phyloP scores from a whole-genome alignment of 1,139 yeast species.

The Meyerozyma guilliermondii region DNA sequence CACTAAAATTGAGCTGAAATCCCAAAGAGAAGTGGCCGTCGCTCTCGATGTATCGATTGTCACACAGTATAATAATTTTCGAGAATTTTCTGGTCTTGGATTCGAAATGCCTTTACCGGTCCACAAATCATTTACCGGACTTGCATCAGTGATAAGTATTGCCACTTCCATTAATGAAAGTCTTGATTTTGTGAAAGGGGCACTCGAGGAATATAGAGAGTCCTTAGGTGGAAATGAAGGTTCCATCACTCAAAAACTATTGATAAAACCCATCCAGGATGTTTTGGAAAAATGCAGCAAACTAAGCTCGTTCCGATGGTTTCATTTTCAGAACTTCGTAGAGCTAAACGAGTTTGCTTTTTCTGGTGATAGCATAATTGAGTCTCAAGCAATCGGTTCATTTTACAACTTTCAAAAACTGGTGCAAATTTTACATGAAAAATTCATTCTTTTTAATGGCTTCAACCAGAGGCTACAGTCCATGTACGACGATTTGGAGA shows the following conservation, averaged over 20 bases:
- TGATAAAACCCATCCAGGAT: not conserved
- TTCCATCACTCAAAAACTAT: not conserved
- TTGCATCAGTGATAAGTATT: not conserved
- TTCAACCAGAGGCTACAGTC: conserved; percentile 17
- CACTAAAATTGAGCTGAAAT: not conserved
- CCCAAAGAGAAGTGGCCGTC: not conserved
- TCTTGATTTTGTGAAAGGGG: not conserved
- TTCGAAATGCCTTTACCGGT: not conserved
- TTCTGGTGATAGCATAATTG: conserved; percentile 23
- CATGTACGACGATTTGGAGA: conserved; percentile 16
- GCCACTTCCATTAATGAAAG: not conserved
- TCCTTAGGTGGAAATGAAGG: not conserved
- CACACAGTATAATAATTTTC: not conserved
- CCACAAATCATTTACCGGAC: not conserved
- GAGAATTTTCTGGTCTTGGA: not conserved
- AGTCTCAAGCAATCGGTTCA: conserved; percentile 33
- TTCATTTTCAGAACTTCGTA: not conserved
- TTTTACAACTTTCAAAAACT: conserved; percentile 36
- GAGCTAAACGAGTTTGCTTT: conserved; percentile 4
- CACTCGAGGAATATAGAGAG: not conserved
- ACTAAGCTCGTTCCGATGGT: not conserved
- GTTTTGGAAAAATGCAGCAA: not conserved
- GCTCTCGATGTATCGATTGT: not conserved
- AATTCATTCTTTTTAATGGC: conserved; percentile 28
- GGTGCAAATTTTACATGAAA: conserved; percentile 20